Percentiles rank a stretch among this genome's conserved stretches.
Conservation (phyloP, 805 yeast genomes). For the Metschnikowia dekortorum region DNA sequence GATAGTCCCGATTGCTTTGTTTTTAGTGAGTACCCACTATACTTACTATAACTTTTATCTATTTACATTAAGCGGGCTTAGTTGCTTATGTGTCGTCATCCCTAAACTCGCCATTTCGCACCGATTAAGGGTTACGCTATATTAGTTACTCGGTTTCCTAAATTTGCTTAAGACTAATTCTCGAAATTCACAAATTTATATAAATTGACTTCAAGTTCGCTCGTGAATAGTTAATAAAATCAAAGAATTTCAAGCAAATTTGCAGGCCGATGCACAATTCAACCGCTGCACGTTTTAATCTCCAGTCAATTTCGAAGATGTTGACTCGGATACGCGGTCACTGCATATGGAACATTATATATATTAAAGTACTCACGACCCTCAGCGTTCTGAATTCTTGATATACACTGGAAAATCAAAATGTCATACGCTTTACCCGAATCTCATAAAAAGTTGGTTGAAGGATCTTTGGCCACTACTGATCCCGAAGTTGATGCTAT, state of each 20-base stretch:
- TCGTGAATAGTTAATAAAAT: neutral
- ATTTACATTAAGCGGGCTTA: constrained; percentile 73
- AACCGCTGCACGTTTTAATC: neutral
- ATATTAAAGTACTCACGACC: neutral
- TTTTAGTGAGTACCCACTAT: constrained; percentile 84
- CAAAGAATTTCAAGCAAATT: neutral
- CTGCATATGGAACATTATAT: constrained; percentile 6
- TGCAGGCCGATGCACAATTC: constrained; percentile 1
- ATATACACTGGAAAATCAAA: constrained; percentile 4
- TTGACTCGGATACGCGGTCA: constrained; percentile 10
- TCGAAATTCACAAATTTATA: neutral
- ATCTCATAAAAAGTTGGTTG: constrained; percentile 49
- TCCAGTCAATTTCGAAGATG: neutral
- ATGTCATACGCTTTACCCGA: constrained; percentile 47
- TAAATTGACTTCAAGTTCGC: neutral
- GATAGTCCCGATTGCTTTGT: constrained; percentile 87
- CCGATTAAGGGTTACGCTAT: constrained; percentile 64
- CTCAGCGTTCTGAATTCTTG: neutral
- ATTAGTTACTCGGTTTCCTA: constrained; percentile 12
- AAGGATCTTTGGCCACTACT: constrained; percentile 58
- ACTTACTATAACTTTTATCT: constrained; percentile 76
- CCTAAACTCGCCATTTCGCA: constrained; percentile 87
- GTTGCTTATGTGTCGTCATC: constrained; percentile 81
- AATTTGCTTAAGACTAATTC: neutral
- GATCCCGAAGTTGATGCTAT: constrained; percentile 78